A percentile compares a stretch with the other conserved stretches of the same genome.
phyloP scores from a whole-genome alignment of 2,329 filamentous ascomycete genomes.

The Colletotrichum sojae region DNA sequence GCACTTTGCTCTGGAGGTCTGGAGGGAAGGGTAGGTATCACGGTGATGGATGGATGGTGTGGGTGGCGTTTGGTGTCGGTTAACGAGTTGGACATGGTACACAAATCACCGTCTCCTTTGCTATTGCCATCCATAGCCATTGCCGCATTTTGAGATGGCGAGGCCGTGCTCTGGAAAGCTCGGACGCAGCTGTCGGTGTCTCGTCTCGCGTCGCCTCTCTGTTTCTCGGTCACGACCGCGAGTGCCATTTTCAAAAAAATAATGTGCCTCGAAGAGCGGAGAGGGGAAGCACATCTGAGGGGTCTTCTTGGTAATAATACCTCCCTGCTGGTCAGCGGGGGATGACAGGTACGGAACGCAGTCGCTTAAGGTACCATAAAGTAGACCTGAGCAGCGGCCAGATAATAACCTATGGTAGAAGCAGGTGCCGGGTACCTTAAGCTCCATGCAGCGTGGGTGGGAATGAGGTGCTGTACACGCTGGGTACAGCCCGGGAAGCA shows the following conservation, averaged over 20 bases:
- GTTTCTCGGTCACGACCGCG: slow-evolving; percentile 1
- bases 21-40: neutral
- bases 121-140: too few species aligned
- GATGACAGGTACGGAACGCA: neutral
- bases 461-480: slow-evolving; percentile 25
- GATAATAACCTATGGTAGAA: too few species aligned
- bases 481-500: slow-evolving; percentile 32
- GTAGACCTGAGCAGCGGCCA: neutral
- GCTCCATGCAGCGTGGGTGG: slow-evolving; percentile 32
- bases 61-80: neutral
- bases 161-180: slow-evolving; percentile 3
- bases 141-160: slow-evolving; percentile 6
- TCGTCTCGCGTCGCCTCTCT: slow-evolving; percentile 4
- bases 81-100: slow-evolving; percentile 3
- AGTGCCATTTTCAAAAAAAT: neutral
- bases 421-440: slow-evolving; percentile 16
- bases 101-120: neutral
- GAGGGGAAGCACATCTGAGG: neutral
- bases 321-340: too few species aligned
- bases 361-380: too few species aligned
- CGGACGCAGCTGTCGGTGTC: slow-evolving; percentile 12
- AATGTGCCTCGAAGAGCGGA: neutral
- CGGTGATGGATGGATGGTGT: neutral
- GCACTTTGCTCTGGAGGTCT: neutral
- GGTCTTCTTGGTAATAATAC: neutral